Base-by-base conservation (phyloP, 306 rosid genomes). In the Calophaca sinica region DNA sequence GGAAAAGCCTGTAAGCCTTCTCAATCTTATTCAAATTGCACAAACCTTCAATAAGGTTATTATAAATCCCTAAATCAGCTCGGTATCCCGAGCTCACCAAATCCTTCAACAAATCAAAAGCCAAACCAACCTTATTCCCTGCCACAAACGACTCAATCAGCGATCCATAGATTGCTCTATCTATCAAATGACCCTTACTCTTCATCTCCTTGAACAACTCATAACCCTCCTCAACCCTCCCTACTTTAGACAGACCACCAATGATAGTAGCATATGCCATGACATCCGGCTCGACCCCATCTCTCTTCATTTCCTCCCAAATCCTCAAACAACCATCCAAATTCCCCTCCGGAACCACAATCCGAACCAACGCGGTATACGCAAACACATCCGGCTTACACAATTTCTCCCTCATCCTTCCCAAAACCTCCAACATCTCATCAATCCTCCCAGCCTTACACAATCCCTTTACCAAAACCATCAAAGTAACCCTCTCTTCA, bases 311-410 rank as follows among this genome's bases (percentile, higher is more conserved):
- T 80, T 94, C 96, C 74, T 87, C 85, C 97, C 97, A 94, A 68
- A 91, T 84, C 84, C 78, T 84, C 80, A 89, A 85, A 74, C 93
- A 86, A 0, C 86, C 91, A 6, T 94, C 93, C 51, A 89, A 78
- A 65, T 86, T 75, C n/a, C 88, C 96, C 80, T 52, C 80, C 0
- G 68, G 54, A 70, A 87, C 77, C 82, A 94, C 64, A 77, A 87
- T 83, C 83, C 45, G 39, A 14, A 91, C 75, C 94, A 91, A 79
- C 0, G 91, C 93, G 0, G 94, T 94, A 54, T 88, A 91, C 0
- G 94, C 98, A 75, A 94, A 91, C 60, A 91, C 91, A 60, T 94
- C 97, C 3, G 94, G 89, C 78, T 70, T 89, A 82, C 97, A 94
- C 85, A 89, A 68, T 5, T 81, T 87, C 38, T 33, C 77, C 80